Percentiles rank a stretch among this genome's conserved stretches.
phyloP scores from a whole-genome alignment of 2,329 filamentous ascomycete genomes.

The Pseudophaeomoniella oleicola region DNA sequence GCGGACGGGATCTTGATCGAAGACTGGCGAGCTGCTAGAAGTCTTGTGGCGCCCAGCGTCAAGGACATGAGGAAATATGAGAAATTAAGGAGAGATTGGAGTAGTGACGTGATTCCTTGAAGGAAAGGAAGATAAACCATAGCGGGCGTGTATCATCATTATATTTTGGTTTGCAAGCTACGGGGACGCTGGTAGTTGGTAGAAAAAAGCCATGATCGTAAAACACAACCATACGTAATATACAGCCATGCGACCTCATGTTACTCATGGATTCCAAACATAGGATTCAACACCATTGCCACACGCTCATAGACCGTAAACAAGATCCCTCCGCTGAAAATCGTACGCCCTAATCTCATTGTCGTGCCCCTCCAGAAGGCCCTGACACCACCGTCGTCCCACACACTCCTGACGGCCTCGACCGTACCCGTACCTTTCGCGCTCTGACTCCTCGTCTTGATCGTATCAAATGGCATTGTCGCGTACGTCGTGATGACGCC shows the following conservation, averaged over 20 bases:
- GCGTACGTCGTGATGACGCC: slow-evolving; percentile 33
- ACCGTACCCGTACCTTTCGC: slow-evolving; percentile 41
- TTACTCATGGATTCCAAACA: slow-evolving; percentile 8
- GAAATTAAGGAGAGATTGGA: slow-evolving; percentile 35
- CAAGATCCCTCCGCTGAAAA: slow-evolving; percentile 52
- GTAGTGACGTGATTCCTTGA: slow-evolving; percentile 18
- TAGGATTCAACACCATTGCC: slow-evolving; percentile 31
- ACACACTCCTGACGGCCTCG: slow-evolving; percentile 40
- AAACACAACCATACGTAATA: too few relatives aligned
- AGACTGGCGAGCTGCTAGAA: slow-evolving; percentile 25
- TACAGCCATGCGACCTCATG: too few relatives aligned
- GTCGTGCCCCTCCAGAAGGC: slow-evolving; percentile 55
- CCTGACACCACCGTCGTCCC: slow-evolving; percentile 41
- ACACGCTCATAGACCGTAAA: slow-evolving; percentile 50
- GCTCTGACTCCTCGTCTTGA: slow-evolving; percentile 30
- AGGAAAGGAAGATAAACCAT: too few relatives aligned
- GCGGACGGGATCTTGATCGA: slow-evolving; percentile 30
- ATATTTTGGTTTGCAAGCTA: too few relatives aligned
- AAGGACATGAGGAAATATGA: slow-evolving; percentile 44
- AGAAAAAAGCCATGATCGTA: too few relatives aligned
- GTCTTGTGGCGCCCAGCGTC: slow-evolving; percentile 34
- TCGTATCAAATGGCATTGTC: slow-evolving; percentile 29
- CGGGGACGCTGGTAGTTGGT: too few relatives aligned
- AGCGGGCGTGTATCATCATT: too few relatives aligned
- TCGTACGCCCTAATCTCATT: slow-evolving; percentile 49